Evolutionary conservation across 768 basidiomycete species (phyloP).

Genomic region (Russula earlei): DNA sequence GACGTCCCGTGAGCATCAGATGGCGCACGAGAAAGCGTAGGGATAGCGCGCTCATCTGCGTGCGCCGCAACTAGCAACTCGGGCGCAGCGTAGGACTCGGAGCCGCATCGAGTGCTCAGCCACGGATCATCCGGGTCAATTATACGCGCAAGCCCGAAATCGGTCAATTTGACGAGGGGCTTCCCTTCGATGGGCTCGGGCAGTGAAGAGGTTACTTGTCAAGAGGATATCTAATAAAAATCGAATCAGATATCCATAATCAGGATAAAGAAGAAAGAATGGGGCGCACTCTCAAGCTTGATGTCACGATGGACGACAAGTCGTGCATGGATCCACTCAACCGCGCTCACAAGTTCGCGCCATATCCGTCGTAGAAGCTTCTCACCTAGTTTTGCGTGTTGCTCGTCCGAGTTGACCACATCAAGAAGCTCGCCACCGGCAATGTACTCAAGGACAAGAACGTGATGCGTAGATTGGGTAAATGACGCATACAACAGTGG

Average conservation of each 20-base stretch:
- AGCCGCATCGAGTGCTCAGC: constrained; percentile 75
- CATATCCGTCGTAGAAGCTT: constrained; percentile 58
- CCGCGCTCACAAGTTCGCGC: constrained; percentile 65
- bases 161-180: constrained; percentile 66
- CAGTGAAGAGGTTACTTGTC: constrained; percentile 37
- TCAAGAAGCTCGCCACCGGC: constrained; percentile 77
- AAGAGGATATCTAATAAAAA: constrained; percentile 60
- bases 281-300: constrained; percentile 70
- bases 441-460: constrained; percentile 69
- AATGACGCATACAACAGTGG: constrained; percentile 55
- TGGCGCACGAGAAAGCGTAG: constrained; percentile 16
- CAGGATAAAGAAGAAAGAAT: background rate
- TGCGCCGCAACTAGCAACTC: constrained; percentile 47
- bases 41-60: constrained; percentile 20
- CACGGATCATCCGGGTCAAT: constrained; percentile 55
- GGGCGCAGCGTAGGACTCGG: constrained; percentile 81
- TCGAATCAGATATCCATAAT: background rate
- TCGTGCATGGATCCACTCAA: constrained; percentile 82
- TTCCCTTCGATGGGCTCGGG: constrained; percentile 27
- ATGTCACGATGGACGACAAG: constrained; percentile 85
- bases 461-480: constrained; percentile 62
- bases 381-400: constrained; percentile 30
- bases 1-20: background rate
- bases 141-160: constrained; percentile 85
- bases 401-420: constrained; percentile 49